Percentiles rank a stretch among this genome's conserved stretches.
Evolutionary conservation across 306 rosid genomes (phyloP).

Genomic region (Canavalia ensiformis): DNA sequence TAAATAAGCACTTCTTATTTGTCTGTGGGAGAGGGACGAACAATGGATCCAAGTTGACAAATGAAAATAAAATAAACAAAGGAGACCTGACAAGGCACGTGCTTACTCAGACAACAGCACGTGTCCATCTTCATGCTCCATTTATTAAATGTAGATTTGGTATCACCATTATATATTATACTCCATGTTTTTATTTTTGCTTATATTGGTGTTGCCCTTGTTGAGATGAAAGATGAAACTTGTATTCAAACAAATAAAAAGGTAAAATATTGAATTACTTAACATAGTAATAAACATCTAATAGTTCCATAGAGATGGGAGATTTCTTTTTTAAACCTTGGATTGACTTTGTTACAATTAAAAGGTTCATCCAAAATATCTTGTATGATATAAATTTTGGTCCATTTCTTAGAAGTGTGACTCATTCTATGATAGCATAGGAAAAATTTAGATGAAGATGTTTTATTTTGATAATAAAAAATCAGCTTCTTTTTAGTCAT

Average conservation of each 20-base stretch:
- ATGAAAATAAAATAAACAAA: conserved; percentile 1
- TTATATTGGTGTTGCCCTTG: not conserved
- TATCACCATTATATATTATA: not conserved
- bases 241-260: not conserved
- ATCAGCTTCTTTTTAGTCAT: not conserved
- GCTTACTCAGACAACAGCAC: conserved; percentile 45
- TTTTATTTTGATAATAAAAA: not conserved
- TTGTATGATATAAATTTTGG: no score
- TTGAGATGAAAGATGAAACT: not conserved
- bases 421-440: not conserved
- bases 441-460: not conserved
- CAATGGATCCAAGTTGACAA: conserved; percentile 15
- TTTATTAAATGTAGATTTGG: conserved; percentile 46
- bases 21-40: not conserved
- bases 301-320: not conserved
- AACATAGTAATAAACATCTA: not conserved
- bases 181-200: conserved; percentile 14
- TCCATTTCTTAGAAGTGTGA: not conserved
- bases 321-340: not conserved
- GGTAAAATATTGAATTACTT: conserved; percentile 6
- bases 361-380: not conserved
- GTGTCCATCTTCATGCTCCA: conserved; percentile 36
- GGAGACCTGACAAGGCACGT: conserved; percentile 50
- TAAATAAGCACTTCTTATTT: not conserved
- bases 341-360: not conserved